These are phyloP conservation scores for Pseudomicrostroma phylloplanum DNA, from an alignment of 1,284 basidiomycete genomes.

Conservation along the genomic window DNA sequence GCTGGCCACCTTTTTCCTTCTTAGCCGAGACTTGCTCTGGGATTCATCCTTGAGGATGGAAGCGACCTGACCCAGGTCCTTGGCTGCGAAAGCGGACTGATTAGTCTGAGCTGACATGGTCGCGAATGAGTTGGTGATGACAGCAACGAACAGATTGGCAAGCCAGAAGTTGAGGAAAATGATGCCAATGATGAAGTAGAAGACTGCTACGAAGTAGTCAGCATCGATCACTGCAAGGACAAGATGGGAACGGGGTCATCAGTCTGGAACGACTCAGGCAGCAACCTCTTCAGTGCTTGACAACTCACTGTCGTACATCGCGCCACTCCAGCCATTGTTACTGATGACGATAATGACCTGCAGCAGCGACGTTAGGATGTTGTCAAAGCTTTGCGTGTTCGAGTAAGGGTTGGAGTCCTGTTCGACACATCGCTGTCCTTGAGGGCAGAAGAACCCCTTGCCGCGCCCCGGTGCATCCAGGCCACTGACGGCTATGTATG, in stretches of 20 bases:
- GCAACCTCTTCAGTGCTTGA: too few relatives aligned
- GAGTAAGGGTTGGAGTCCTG: slow-evolving; percentile 61
- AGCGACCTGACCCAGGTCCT: slow-evolving; percentile 19
- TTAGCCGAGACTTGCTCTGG: slow-evolving; percentile 11
- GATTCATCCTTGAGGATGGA: slow-evolving; percentile 8
- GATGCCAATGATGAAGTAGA: slow-evolving; percentile 76
- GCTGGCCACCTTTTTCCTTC: slow-evolving; percentile 28
- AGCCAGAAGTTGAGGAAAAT: slow-evolving; percentile 54
- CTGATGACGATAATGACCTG: slow-evolving; percentile 76
- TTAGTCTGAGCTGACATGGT: slow-evolving; percentile 81
- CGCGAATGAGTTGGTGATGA: slow-evolving; percentile 90
- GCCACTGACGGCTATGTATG: slow-evolving; percentile 21
- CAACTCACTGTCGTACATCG: slow-evolving; percentile 66
- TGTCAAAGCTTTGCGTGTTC: slow-evolving; percentile 78
- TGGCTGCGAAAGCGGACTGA: slow-evolving; percentile 81
- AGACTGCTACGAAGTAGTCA: slow-evolving; percentile 77
- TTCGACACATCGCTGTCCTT: slow-evolving; percentile 48
- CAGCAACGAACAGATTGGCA: slow-evolving; percentile 89
- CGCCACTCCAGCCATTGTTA: slow-evolving; percentile 52
- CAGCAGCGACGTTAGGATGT: slow-evolving; percentile 72
- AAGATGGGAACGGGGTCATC: too few relatives aligned
- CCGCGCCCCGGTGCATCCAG: slow-evolving; percentile 15
- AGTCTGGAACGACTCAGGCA: too few relatives aligned
- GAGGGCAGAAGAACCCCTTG: slow-evolving; percentile 49
- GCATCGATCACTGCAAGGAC: slow-evolving; percentile 66